These are phyloP conservation scores for Fraxinus paxiana DNA, from an alignment of 305 asterid species.

Conservation along the genomic window DNA sequence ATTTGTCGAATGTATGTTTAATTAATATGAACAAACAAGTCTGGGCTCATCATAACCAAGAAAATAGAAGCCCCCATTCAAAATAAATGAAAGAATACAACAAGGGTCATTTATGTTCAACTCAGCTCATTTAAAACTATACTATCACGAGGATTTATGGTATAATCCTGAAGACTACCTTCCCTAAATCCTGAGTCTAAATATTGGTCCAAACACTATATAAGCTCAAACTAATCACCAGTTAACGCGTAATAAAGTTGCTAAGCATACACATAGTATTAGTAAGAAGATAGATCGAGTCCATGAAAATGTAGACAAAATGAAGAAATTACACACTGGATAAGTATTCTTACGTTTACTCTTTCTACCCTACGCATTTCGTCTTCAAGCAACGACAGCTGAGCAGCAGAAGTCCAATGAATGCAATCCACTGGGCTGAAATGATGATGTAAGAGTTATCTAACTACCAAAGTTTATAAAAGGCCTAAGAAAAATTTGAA, in stretches of 20 bases:
- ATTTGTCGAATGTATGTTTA: background rate
- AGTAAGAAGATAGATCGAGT: background rate
- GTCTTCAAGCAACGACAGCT: conserved; percentile 84
- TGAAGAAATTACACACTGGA: background rate
- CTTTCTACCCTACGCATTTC: conserved; percentile 97
- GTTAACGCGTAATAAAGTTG: background rate
- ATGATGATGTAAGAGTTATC: conserved; percentile 28
- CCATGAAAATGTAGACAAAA: background rate
- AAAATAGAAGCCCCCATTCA: background rate
- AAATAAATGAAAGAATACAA: background rate
- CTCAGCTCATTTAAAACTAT: background rate
- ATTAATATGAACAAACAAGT: background rate
- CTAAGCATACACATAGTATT: background rate
- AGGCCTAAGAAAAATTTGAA: background rate
- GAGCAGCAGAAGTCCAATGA: conserved; percentile 92
- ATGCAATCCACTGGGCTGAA: conserved; percentile 98
- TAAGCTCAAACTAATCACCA: background rate
- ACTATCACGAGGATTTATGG: background rate
- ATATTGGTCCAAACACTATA: background rate
- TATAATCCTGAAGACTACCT: background rate
- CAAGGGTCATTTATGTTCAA: background rate
- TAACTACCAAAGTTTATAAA: conserved; percentile 18
- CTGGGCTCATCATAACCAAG: background rate
- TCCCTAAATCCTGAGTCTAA: background rate
- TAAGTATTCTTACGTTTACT: conserved; percentile 64